Base-by-base conservation (phyloP, 805 yeast species). In the Lipomyces yamadae region DNA sequence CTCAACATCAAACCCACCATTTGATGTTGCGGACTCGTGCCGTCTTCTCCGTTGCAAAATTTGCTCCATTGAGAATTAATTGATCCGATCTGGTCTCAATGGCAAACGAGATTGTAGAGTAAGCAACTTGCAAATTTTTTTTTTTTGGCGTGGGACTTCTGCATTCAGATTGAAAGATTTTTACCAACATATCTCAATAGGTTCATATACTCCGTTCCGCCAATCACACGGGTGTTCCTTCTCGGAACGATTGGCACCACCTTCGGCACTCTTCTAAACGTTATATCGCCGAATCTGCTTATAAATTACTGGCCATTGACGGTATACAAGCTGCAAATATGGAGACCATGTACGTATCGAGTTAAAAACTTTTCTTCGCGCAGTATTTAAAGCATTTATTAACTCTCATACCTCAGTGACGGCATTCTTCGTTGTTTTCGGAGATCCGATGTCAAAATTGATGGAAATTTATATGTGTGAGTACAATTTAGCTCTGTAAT, bases 401-500 rank as follows among this genome's bases (percentile, higher is more conserved):
- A 13, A 24, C 52, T 48, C 37, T 54, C 3, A 8, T 55, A 5
- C 30, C 34, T 45, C 50, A 64, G 71, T 70, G 7, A 64, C 73
- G 15, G 70, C 73, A 1, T 70, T 70, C 52, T 64, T 70, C 18
- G 67, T 70, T 5, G 69, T 67, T 45, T 35, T 52, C 58, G 65
- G 69, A 32, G 69, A 68, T 60, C 73, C 73, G 10, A 66, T 70
- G 70, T 71, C 72, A 34, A 66, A 62, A 50, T 34, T 70, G 53
- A 70, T 70, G 73, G 73, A 70, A 45, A 68, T 70, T 45, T 70
- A 70, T 59, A 70, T 70, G 73, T 37, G 72, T 70, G 62, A 10
- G 72, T 37, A 37, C 13, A 2, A 4, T 10, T 37, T 37, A 55
- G 29, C n/a, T 3, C 6, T 24, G 30, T 50, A 37, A 5, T 11